Percentiles rank a stretch among this genome's conserved stretches.
Conservation (phyloP, 2,329 filamentous ascomycete genomes). For the Phoma sp. region DNA sequence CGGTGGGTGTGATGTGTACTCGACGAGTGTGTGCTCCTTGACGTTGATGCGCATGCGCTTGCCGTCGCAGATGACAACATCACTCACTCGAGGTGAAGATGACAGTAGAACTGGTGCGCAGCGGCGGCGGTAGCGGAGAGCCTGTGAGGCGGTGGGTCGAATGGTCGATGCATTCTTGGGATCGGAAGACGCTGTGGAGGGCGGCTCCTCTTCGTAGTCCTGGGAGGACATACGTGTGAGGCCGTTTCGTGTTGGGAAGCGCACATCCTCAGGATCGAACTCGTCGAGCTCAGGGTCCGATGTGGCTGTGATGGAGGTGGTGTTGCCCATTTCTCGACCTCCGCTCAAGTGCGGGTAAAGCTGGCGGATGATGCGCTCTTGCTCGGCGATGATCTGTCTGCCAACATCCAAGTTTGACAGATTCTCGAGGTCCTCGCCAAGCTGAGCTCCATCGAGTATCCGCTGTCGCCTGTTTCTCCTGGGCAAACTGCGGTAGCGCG, state of each 20-base stretch:
- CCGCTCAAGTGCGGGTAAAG: slow-evolving; percentile 55
- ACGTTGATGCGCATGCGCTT: slow-evolving; percentile 55
- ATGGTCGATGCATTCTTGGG: slow-evolving; percentile 44
- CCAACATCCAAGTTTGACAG: slow-evolving; percentile 41
- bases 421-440: slow-evolving; percentile 44
- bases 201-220: slow-evolving; percentile 31
- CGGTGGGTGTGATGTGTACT: slow-evolving; percentile 54
- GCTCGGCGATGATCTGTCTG: slow-evolving; percentile 54
- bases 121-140: slow-evolving; percentile 55
- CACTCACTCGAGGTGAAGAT: slow-evolving; percentile 54
- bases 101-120: slow-evolving; percentile 56
- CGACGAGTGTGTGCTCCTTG: slow-evolving; percentile 51
- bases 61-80: slow-evolving; percentile 54
- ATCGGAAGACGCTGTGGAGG: slow-evolving; percentile 31
- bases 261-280: slow-evolving; percentile 49
- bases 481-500: slow-evolving; percentile 57
- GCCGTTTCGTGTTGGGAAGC: slow-evolving; percentile 38
- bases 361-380: slow-evolving; percentile 57
- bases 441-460: slow-evolving; percentile 40
- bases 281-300: slow-evolving; percentile 46
- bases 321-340: slow-evolving; percentile 13
- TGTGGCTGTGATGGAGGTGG: slow-evolving; percentile 21
- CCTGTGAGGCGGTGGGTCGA: slow-evolving; percentile 45
- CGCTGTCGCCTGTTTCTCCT: slow-evolving; percentile 51
- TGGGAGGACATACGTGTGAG: slow-evolving; percentile 27